Evolutionary conservation across 1,284 basidiomycete genomes (phyloP).

Genomic region (Tylopilus microsporus): DNA sequence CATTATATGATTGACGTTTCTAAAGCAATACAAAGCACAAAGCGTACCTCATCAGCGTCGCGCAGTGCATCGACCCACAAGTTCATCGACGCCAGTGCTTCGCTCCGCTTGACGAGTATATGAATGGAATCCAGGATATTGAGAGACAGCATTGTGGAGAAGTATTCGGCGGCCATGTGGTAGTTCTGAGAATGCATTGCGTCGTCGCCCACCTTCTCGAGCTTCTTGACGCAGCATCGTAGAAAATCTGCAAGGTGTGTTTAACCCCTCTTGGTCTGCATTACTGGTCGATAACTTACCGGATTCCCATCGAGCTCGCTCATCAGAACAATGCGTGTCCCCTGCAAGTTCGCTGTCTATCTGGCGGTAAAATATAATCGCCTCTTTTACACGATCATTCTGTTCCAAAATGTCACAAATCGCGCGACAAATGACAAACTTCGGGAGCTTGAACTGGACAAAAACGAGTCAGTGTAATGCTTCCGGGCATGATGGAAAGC

Average conservation of each 20-base stretch:
- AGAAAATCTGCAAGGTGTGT: neutral
- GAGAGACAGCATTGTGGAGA: neutral
- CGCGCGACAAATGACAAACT: neutral
- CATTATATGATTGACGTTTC: neutral
- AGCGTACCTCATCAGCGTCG: neutral
- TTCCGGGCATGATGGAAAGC: no score
- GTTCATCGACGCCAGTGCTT: no score
- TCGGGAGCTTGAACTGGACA: neutral
- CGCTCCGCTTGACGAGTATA: neutral
- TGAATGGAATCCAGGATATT: neutral
- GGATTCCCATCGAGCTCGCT: neutral
- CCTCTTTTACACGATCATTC: neutral
- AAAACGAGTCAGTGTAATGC: neutral
- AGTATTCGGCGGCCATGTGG: neutral
- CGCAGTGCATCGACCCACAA: neutral
- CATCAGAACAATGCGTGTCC: neutral
- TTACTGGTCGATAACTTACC: neutral
- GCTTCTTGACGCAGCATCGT: neutral
- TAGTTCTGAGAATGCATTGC: neutral
- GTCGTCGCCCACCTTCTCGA: neutral
- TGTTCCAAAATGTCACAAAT: neutral
- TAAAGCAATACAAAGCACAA: no score
- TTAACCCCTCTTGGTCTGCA: neutral
- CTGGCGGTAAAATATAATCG: neutral
- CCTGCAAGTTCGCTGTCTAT: neutral